Evolutionary conservation across 2,329 filamentous ascomycete genomes (phyloP).

Genomic region (Cyphellophora europaea): DNA sequence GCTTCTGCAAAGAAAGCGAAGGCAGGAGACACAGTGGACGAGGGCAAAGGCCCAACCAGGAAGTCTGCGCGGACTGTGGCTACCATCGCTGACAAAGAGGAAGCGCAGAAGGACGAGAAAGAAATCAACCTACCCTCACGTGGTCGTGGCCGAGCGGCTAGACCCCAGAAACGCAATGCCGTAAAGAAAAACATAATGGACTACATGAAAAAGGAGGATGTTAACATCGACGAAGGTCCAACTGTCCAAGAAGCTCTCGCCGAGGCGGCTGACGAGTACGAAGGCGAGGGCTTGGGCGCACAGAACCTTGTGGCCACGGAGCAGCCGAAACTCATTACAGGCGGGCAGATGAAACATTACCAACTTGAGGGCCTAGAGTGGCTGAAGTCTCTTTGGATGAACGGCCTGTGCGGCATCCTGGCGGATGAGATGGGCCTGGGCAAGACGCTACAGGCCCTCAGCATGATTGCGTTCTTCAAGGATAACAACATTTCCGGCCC

Average conservation of each 20-base stretch:
- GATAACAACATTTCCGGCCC: conserved; percentile 84
- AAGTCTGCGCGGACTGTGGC: conserved; percentile 12
- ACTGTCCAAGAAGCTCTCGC: conserved; percentile 49
- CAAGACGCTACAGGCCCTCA: conserved; percentile 87
- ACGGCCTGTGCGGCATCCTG: conserved; percentile 82
- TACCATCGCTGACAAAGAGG: conserved; percentile 2
- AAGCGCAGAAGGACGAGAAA: conserved; percentile 18
- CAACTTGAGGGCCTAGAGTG: conserved; percentile 91
- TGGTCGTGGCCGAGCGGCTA: conserved; percentile 10
- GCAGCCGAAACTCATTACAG: conserved; percentile 76
- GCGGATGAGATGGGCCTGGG: conserved; percentile 93
- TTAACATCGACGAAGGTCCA: conserved; percentile 43
- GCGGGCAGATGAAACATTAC: conserved; percentile 87
- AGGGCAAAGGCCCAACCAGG: conserved; percentile 12
- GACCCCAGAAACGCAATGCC: conserved; percentile 18
- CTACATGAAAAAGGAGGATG: conserved; percentile 52
- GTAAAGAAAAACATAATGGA: conserved; percentile 38
- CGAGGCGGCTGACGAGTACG: conserved; percentile 48
- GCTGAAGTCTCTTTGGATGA: conserved; percentile 76
- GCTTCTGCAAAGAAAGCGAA: conserved; percentile 26
- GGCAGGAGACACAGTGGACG: conserved; percentile 21
- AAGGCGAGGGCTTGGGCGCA: conserved; percentile 51
- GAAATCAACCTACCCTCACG: conserved; percentile 14
- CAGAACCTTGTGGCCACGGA: conserved; percentile 69
- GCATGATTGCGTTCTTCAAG: conserved; percentile 74